Evolutionary conservation across 75 land plant species (phyloP).

Genomic region (Cupressus sempervirens): DNA sequence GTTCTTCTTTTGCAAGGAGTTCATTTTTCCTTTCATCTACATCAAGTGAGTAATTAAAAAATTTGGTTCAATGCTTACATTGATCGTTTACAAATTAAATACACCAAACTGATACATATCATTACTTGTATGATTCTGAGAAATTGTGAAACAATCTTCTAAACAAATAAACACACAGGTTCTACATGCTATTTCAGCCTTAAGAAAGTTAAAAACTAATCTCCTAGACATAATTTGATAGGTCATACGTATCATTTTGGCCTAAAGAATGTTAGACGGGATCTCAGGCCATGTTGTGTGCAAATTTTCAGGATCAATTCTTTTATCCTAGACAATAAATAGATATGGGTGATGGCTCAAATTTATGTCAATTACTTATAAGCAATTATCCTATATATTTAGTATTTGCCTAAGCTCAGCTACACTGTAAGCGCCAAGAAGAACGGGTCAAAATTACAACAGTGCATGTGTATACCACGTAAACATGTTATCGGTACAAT

Average conservation of each 20-base stretch:
- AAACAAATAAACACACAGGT: neutral
- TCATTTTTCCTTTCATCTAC: slow-evolving; percentile 94
- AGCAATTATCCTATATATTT: no score
- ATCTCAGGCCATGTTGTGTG: neutral
- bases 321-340: neutral
- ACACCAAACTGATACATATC: neutral
- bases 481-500: no score
- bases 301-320: neutral
- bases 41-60: slow-evolving; percentile 52
- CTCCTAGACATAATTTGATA: neutral
- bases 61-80: neutral
- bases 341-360: no score
- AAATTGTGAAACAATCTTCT: neutral
- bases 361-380: no score
- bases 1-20: slow-evolving; percentile 88
- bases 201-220: no score
- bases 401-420: no score
- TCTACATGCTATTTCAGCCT: neutral
- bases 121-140: no score
- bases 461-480: no score
- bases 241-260: neutral
- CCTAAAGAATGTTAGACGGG: neutral
- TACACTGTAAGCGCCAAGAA: no score
- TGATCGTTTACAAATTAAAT: neutral
- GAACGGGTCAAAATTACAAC: no score